Base-by-base conservation (phyloP, 257 asterid species). In the Solanum piurae region DNA sequence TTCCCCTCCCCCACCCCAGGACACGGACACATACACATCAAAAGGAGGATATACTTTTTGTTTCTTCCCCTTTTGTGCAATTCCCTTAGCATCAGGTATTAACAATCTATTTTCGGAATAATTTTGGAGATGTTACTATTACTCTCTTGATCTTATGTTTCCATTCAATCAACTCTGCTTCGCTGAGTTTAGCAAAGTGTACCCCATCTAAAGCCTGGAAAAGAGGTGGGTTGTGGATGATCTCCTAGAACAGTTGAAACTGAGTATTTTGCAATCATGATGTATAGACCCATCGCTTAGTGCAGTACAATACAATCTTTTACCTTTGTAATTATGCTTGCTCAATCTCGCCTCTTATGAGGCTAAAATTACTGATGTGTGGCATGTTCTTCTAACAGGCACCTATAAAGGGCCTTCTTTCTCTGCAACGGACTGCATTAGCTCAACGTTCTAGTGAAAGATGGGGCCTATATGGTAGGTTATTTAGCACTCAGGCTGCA, bases 401-500 rank as follows among this genome's bases (percentile, higher is more conserved):
- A 90, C 95, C 95, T 86, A 86, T 95, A 60, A 96, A 91, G 94
- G 92, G 95, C 74, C 90, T 97, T 89, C 91, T 95, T 87, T 92
- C 96, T 89, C 93, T 94, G 60, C 96, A 84, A 83, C 89, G 91
- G 91, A 84, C 91, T 69, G 91, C 94, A 89, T 90, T 93, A 83
- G 87, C 89, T 87, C 92, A 87, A 88, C 91, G 91, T 79, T 90
- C 92, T 36, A 74, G 89, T 74, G 93, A 93, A 75, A 92, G 88
- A 69, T 89, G 91, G 93, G 94, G 93, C 44, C 87, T 89, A 31
- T 89, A 92, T 71, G 88, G 91, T 88, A 95, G 94, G 88, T 88
- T 91, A 86, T 92, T 94, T 87, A 95, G 96, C 93, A 93, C 99
- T 34, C 98, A 97, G 90, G 95, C 98, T 85, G 92, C 98, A 76